Base-by-base conservation (phyloP, 495 filamentous ascomycete species). In the Aspergillus steynii region DNA sequence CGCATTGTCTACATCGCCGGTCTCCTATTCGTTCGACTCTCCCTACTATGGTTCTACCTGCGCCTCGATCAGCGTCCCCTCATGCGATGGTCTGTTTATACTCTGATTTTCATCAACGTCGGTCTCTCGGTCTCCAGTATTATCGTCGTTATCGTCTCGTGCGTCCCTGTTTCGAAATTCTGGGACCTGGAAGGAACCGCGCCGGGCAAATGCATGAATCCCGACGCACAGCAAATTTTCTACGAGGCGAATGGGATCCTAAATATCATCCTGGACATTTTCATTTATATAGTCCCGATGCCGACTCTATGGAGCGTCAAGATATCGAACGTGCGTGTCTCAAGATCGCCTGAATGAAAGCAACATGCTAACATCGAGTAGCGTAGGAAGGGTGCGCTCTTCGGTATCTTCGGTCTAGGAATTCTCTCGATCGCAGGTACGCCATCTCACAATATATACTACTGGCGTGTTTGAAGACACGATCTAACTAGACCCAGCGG, bases 241-340 rank as follows among this genome's bases (percentile, higher is more conserved):
- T 65, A 65, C 26, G 62, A 65, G 29, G 62, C 52, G 15, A 61
- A 65, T 45, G 62, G 62, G 4, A 31, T 58, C 34, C 54, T 65
- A 27, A 71, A 72, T 29, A 73, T 81, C 15, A 55, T 65, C 0
- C 74, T 71, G 28, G 79, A 83, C 63, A 50, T 78, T 0, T 31
- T 79, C 32, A 75, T 77, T 29, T 64, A 75, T 5, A 14, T 71
- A 14, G 63, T 77, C 50, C 75, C 77, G 6, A 68, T 78, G 53
- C 77, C 75, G 8, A 67, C 74, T 58, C 65, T 79, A 42, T 67
- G 66, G 62, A 58, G 61, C n/a, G 48, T 80, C 12, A 71, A 77
- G 53, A 62, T 77, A 15, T 67, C 70, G 1, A n/a, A 53, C n/a
- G 60, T 62, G 12, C 1, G 53, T 57, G 4, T 10, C 25, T 28